phyloP scores from a whole-genome alignment of 2,329 filamentous ascomycete species.

The Colletotrichum sojae region DNA sequence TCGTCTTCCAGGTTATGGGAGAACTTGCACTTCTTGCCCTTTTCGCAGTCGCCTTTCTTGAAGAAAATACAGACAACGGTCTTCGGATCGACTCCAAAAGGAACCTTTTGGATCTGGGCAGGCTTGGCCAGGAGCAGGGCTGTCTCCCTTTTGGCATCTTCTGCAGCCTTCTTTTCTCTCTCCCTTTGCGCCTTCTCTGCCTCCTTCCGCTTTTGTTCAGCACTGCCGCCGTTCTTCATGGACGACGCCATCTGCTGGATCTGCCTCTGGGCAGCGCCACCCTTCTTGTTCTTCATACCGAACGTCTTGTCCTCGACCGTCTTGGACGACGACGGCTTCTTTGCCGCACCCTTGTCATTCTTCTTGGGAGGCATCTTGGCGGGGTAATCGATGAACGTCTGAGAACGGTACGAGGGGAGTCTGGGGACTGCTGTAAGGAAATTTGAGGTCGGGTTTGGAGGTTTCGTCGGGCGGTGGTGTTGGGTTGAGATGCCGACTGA shows the following conservation, averaged over 20 bases:
- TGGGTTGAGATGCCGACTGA: constrained; percentile 21
- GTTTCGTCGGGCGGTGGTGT: constrained; percentile 2
- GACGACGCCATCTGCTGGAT: constrained; percentile 88
- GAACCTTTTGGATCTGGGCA: constrained; percentile 96
- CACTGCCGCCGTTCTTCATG: constrained; percentile 80
- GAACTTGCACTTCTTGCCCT: constrained; percentile 98
- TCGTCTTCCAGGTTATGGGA: constrained; percentile 91
- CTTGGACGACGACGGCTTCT: constrained; percentile 73
- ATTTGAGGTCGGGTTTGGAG: constrained; percentile 1
- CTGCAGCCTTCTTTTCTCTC: constrained; percentile 91
- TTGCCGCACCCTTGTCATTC: constrained; percentile 61
- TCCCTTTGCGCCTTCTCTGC: constrained; percentile 78
- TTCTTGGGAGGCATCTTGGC: constrained; percentile 82
- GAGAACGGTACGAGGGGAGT: constrained; percentile 16
- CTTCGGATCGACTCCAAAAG: constrained; percentile 98
- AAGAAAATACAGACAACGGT: constrained; percentile 96
- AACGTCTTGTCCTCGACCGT: constrained; percentile 94
- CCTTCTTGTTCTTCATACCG: constrained; percentile 99
- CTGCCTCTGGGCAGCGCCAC: constrained; percentile 87
- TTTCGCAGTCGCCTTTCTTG: constrained; percentile 98
- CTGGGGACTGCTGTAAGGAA: constrained; percentile 17
- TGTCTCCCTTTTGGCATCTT: constrained; percentile 84
- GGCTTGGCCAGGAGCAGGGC: constrained; percentile 90
- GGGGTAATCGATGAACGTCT: constrained; percentile 41
- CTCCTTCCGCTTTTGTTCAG: constrained; percentile 87